These are phyloP conservation scores for Mrakia gelida DNA, from an alignment of 768 basidiomycete species.

Conservation along the genomic window DNA sequence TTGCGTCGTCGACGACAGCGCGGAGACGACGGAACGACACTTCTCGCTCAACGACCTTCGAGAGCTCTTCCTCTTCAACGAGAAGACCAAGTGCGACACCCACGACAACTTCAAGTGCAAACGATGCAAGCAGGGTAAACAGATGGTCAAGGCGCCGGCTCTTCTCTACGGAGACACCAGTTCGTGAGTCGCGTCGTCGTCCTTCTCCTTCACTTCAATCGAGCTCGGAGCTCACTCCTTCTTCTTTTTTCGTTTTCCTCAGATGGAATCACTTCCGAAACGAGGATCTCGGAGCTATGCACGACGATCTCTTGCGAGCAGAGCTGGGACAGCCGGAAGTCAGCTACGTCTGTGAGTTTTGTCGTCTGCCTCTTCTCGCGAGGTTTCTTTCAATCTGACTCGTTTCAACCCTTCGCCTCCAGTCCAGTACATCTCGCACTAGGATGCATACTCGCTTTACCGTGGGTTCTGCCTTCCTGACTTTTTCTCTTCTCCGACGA, in stretches of 20 bases:
- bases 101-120: slow-evolving; percentile 89
- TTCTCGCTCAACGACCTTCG: slow-evolving; percentile 84
- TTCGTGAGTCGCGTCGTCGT: slow-evolving; percentile 62
- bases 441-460: not conserved
- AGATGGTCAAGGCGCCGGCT: slow-evolving; percentile 73
- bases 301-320: slow-evolving; percentile 89
- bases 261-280: slow-evolving; percentile 99
- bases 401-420: not conserved
- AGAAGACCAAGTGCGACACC: slow-evolving; percentile 80
- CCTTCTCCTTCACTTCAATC: not conserved
- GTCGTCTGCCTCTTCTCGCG: not conserved
- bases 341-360: slow-evolving; percentile 31
- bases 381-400: not conserved
- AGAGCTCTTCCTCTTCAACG: slow-evolving; percentile 87
- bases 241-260: slow-evolving; percentile 2
- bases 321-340: slow-evolving; percentile 79
- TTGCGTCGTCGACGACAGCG: slow-evolving; percentile 93
- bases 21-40: slow-evolving; percentile 81
- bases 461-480: not conserved
- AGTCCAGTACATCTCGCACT: slow-evolving; percentile 25
- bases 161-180: slow-evolving; percentile 93
- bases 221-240: slow-evolving; percentile 11
- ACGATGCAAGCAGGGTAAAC: slow-evolving; percentile 73
- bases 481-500: not conserved
- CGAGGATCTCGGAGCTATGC: slow-evolving; percentile 76